Evolutionary conservation across 2,329 filamentous ascomycete species (phyloP), one percentile per base, ranked within the genome.

Genomic region (Talaromyces marneffei): DNA sequence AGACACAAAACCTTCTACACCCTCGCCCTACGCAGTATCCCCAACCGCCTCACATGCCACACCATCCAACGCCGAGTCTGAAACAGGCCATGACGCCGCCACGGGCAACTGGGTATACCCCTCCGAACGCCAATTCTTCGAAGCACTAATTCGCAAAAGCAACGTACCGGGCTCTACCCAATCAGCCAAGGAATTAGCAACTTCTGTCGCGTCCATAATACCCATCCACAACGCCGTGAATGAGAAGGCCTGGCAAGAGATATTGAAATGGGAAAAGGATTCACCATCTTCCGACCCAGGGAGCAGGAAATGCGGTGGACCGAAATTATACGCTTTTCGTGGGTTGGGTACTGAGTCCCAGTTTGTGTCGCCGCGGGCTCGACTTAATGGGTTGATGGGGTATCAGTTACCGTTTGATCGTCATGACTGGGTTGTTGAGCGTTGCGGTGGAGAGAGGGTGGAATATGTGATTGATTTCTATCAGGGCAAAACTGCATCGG

Each of bases 381-480:
- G 92, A 62, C 75, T 94, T 66, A 95, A 96, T 75, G 90, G 87
- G 4, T 76, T 92, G 62, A 78, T 96, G 59, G 94, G 94, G n/a
- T 97, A 96, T 75, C 87, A 89, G 63, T 82, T 88, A 58, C 94
- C 94, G 1, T 99, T 99, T 75, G 94, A 99, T 77, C 83, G 94
- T 29, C 94, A 99, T 74, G 94, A 99, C 75, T 99, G 94, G 94
- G 87, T 97, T 25, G 88, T 99, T 37, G 92, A 99, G 76, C 83
- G 94, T 57, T 97, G 94, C 72, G 93, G 90, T 20, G 78, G 78
- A 6, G 71, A 74, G 61, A 85, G 85, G 70, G 79, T 99, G 54
- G 94, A 97, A 69, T 99, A 99, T 73, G 89, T 99, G 40, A 99
- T 99, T 74, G 94, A 99, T 76, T 99, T 99, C 70, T 99, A 99